These are phyloP conservation scores for Gleditsia sinensis DNA, from an alignment of 306 rosid genomes.

Conservation along the genomic window DNA sequence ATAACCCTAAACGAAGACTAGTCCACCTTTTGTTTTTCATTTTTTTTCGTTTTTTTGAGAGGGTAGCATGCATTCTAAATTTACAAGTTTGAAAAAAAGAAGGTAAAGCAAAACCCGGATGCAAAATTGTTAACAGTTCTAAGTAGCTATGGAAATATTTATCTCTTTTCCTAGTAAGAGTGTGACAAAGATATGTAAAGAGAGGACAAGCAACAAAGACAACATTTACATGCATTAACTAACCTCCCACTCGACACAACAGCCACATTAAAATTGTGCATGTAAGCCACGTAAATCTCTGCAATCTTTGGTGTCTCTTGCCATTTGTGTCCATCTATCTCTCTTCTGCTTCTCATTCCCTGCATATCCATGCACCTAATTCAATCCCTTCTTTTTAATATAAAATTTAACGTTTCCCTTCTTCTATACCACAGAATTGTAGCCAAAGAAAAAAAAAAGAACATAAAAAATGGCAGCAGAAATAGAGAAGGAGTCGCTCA, in stretches of 20 bases:
- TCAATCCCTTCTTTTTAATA: not conserved
- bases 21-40: too few species aligned
- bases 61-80: too few species aligned
- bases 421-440: too few species aligned
- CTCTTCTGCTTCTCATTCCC: not conserved
- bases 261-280: not conserved
- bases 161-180: too few species aligned
- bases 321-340: not conserved
- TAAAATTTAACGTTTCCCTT: not conserved
- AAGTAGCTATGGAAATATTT: too few species aligned
- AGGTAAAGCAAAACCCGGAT: not conserved
- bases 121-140: too few species aligned
- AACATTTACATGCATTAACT: not conserved
- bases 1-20: too few species aligned
- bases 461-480: conserved; percentile 45
- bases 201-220: not conserved
- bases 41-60: too few species aligned
- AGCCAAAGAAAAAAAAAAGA: conserved; percentile 22
- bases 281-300: not conserved
- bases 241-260: not conserved
- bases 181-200: not conserved
- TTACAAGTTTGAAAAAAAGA: not conserved
- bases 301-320: not conserved
- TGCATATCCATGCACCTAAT: not conserved
- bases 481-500: conserved; percentile 53